Evolutionary conservation across 495 filamentous ascomycete species (phyloP).

Genomic region (Penicillium ochrochloron): DNA sequence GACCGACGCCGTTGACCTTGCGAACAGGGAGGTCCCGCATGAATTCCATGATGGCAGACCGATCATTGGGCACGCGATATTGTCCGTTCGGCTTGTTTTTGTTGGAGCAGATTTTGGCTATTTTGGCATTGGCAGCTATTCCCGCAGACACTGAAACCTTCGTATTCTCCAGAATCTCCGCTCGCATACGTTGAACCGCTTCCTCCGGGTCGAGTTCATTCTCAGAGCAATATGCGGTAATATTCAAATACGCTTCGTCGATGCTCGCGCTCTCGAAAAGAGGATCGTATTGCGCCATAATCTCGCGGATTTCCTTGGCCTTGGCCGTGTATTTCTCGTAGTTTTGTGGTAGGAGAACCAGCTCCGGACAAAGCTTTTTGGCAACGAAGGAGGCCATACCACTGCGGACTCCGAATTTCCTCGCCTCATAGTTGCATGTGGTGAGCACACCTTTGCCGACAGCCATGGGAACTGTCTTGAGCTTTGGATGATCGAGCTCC

Average conservation of each 20-base stretch:
- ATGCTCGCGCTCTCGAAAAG: conserved; percentile 91
- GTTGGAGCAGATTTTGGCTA: conserved; percentile 95
- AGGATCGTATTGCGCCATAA: conserved; percentile 85
- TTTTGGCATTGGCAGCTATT: conserved; percentile 88
- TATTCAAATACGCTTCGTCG: conserved; percentile 96
- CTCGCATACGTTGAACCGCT: conserved; percentile 74
- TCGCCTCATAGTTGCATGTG: conserved; percentile 92
- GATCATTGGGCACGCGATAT: conserved; percentile 71
- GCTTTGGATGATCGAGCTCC: conserved; percentile 86
- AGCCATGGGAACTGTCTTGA: conserved; percentile 88
- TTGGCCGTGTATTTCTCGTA: conserved; percentile 93
- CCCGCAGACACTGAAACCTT: conserved; percentile 92
- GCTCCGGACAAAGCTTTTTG: conserved; percentile 86
- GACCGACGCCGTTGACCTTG: conserved; percentile 91
- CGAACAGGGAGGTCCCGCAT: conserved; percentile 81
- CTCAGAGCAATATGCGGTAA: conserved; percentile 81
- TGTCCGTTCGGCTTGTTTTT: conserved; percentile 97
- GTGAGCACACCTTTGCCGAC: conserved; percentile 92
- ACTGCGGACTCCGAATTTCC: conserved; percentile 86
- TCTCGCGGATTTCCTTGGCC: conserved; percentile 81
- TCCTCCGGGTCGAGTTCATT: conserved; percentile 72
- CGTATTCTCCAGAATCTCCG: conserved; percentile 74
- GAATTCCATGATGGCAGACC: conserved; percentile 77
- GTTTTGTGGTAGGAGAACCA: conserved; percentile 82
- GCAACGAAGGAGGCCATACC: conserved; percentile 98